A percentile compares a stretch with the other conserved stretches of the same genome.
Evolutionary conservation across 2,329 filamentous ascomycete genomes (phyloP).

Genomic region (Paecilomyces niveus): DNA sequence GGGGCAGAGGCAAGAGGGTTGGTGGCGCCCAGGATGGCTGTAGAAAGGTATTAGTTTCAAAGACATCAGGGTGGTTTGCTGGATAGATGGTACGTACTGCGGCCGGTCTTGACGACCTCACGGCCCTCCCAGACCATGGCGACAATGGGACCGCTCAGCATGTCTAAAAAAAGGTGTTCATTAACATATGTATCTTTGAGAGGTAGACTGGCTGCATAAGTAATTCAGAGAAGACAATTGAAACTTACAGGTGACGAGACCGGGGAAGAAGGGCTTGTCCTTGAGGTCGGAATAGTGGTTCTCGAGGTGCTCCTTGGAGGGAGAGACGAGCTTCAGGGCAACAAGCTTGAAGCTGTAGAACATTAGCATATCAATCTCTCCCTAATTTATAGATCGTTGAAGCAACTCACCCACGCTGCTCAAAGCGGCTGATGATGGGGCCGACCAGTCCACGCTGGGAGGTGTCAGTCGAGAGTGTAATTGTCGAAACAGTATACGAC

Average conservation of each 20-base stretch:
- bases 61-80: not conserved
- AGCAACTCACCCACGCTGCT: slow-evolving; percentile 73
- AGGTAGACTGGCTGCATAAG: not conserved
- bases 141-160: slow-evolving; percentile 91
- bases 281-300: slow-evolving; percentile 91
- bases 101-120: slow-evolving; percentile 98
- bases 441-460: slow-evolving; percentile 88
- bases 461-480: slow-evolving; percentile 13
- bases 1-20: slow-evolving; percentile 93
- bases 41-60: slow-evolving; percentile 9
- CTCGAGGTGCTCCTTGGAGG: slow-evolving; percentile 93
- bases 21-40: slow-evolving; percentile 92
- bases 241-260: slow-evolving; percentile 78
- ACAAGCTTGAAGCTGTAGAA: slow-evolving; percentile 82
- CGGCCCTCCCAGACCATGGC: slow-evolving; percentile 99
- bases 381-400: not conserved
- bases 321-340: slow-evolving; percentile 90
- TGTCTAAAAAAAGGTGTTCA: slow-evolving; percentile 56
- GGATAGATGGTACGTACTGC: slow-evolving; percentile 52
- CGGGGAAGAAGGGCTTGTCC: slow-evolving; percentile 94
- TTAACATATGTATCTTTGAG: not conserved
- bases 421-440: slow-evolving; percentile 96
- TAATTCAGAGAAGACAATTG: not conserved
- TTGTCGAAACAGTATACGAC: slow-evolving; percentile 4
- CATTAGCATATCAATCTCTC: slow-evolving; percentile 6